Evolutionary conservation across 106 monocot species (phyloP).

Genomic region (Ottelia alismoides): DNA sequence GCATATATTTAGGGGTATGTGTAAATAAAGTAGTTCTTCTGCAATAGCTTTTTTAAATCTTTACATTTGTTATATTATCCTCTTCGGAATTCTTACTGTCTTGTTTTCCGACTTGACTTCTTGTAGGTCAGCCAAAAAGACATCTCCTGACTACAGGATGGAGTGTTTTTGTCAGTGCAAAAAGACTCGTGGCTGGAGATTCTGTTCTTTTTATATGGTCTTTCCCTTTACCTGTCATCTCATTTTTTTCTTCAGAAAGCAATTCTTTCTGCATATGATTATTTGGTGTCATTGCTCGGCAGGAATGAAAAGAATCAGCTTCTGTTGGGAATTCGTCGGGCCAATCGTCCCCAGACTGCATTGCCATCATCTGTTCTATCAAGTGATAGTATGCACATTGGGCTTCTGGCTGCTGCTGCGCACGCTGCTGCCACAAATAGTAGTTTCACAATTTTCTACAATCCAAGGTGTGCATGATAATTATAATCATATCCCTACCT

Average conservation of each 20-base stretch:
- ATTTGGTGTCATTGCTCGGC: too few relatives aligned
- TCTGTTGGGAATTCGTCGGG: conserved; percentile 74
- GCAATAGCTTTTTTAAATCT: not conserved
- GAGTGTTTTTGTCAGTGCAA: conserved; percentile 94
- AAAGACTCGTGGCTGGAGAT: conserved; percentile 89
- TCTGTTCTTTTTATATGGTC: conserved; percentile 89
- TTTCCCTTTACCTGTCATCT: not conserved
- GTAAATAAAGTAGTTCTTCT: not conserved
- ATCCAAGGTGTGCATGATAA: conserved; percentile 53
- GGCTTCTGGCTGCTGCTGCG: conserved; percentile 89
- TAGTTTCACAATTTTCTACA: conserved; percentile 86
- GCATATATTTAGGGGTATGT: conserved; percentile 67
- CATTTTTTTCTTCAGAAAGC: too few relatives aligned
- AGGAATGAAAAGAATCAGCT: conserved; percentile 91
- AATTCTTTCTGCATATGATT: too few relatives aligned
- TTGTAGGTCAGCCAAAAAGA: conserved; percentile 89
- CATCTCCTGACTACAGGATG: conserved; percentile 95
- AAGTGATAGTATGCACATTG: conserved; percentile 98
- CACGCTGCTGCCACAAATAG: conserved; percentile 93
- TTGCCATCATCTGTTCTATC: conserved; percentile 92
- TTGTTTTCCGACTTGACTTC: too few relatives aligned
- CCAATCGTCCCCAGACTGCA: conserved; percentile 80
- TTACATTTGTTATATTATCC: not conserved
- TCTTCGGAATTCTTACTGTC: too few relatives aligned
- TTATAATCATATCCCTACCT: too few relatives aligned